phyloP scores from a whole-genome alignment of 2,329 filamentous ascomycete genomes.

The Pyricularia sp. region DNA sequence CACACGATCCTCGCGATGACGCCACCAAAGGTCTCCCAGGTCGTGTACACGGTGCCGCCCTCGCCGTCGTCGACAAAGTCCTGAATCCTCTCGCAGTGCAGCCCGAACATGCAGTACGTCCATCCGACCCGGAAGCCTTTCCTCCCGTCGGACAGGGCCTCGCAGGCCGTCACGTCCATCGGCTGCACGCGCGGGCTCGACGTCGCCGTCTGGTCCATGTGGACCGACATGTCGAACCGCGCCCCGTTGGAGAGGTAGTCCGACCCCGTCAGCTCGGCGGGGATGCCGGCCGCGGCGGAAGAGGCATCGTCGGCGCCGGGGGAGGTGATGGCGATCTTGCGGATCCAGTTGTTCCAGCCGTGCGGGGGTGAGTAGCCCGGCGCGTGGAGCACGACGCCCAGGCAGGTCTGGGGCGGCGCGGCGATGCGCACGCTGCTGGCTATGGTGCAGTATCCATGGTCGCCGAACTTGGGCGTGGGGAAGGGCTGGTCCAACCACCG shows the following conservation, averaged over 20 bases:
- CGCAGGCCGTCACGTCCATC: constrained; percentile 21
- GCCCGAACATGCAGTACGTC: constrained; percentile 23
- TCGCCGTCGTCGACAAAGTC: constrained; percentile 26
- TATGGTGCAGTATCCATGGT: constrained; percentile 19
- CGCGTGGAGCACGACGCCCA: constrained; percentile 24
- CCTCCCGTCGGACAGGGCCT: constrained; percentile 20
- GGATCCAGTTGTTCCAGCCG: constrained; percentile 26
- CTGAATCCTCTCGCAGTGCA: constrained; percentile 30
- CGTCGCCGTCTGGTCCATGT: constrained; percentile 17
- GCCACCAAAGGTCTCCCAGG: constrained; percentile 37
- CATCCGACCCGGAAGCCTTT: constrained; percentile 29
- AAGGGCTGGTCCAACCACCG: neutral
- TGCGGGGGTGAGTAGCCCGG: constrained; percentile 16
- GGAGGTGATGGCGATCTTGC: constrained; percentile 11
- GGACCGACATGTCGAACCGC: constrained; percentile 22
- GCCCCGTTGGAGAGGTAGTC: constrained; percentile 13
- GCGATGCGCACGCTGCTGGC: constrained; percentile 22
- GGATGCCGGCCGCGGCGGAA: neutral
- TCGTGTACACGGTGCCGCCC: constrained; percentile 27
- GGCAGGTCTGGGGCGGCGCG: constrained; percentile 21
- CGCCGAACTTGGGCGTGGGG: constrained; percentile 21
- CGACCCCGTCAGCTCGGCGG: neutral
- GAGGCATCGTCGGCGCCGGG: neutral
- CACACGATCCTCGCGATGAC: constrained; percentile 24
- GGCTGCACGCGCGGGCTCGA: constrained; percentile 10